phyloP scores from a whole-genome alignment of 169 alveolate genomes.

The Plasmodium adleri region DNA sequence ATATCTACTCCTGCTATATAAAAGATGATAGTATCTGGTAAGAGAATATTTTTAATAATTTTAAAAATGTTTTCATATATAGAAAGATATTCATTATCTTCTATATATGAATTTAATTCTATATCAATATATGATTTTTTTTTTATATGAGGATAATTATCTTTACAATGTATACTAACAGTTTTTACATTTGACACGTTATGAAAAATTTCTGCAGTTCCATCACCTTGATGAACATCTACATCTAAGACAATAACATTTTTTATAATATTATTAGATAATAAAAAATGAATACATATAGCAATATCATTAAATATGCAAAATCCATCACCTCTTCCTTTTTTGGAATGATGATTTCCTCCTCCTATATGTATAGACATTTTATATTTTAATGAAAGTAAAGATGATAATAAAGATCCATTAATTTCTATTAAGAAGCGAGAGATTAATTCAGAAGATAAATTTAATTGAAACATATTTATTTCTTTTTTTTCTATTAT shows the following conservation, averaged over 20 bases:
- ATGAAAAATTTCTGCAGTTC: slow-evolving; percentile 78
- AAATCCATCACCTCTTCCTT: slow-evolving; percentile 62
- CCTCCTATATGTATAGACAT: slow-evolving; percentile 75
- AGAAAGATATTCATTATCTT: slow-evolving; percentile 29
- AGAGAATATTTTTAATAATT: slow-evolving; percentile 1
- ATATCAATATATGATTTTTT: slow-evolving; percentile 47
- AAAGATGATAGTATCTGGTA: slow-evolving; percentile 29
- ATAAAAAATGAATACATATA: slow-evolving; percentile 61
- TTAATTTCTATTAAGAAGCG: slow-evolving; percentile 60
- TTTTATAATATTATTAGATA: slow-evolving; percentile 42
- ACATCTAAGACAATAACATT: slow-evolving; percentile 74
- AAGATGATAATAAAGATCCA: slow-evolving; percentile 33
- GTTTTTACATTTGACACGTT: slow-evolving; percentile 42
- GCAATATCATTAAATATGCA: slow-evolving; percentile 78
- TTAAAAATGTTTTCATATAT: slow-evolving; percentile 26
- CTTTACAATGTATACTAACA: slow-evolving; percentile 77
- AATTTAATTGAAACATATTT: slow-evolving; percentile 13
- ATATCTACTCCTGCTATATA: slow-evolving; percentile 79
- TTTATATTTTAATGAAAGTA: slow-evolving; percentile 26
- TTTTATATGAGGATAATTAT: slow-evolving; percentile 69
- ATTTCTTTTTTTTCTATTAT: slow-evolving; percentile 26
- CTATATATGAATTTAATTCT: slow-evolving; percentile 20
- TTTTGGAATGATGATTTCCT: slow-evolving; percentile 77
- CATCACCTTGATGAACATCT: slow-evolving; percentile 80
- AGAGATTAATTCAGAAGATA: slow-evolving; percentile 24